Percentiles rank a stretch among this genome's conserved stretches.
Conservation (phyloP, 2,329 filamentous ascomycete genomes). For the Corynespora cassiicola region DNA sequence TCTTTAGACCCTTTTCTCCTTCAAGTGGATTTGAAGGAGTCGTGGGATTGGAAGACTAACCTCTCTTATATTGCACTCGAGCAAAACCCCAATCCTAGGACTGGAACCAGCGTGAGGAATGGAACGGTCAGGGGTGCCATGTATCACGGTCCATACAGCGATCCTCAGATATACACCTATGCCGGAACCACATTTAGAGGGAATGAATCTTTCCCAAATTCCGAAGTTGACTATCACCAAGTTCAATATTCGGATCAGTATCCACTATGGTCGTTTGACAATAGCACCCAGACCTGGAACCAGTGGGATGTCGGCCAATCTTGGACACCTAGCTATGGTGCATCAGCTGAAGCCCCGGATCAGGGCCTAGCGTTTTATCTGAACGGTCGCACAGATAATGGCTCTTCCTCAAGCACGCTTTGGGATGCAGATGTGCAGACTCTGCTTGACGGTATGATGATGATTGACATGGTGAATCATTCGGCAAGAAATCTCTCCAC, state of each 20-base stretch:
- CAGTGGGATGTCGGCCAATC: conserved; percentile 18
- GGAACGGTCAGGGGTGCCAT: conserved; percentile 17
- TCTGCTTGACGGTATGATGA: conserved; percentile 45
- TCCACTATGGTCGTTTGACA: conserved; percentile 22
- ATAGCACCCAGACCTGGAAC: conserved; percentile 17
- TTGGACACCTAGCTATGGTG: conserved; percentile 37
- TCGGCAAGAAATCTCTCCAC: conserved; percentile 47
- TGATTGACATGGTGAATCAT: conserved; percentile 44
- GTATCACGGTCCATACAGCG: conserved; percentile 21
- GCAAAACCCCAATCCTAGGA: conserved; percentile 15
- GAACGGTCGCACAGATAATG: conserved; percentile 44
- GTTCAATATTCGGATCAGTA: conserved; percentile 16
- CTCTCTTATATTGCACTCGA: conserved; percentile 19
- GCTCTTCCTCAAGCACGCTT: conserved; percentile 24
- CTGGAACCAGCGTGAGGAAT: conserved; percentile 15
- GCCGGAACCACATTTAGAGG: conserved; percentile 19
- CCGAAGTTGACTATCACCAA: conserved; percentile 1
- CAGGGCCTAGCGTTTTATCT: conserved; percentile 46
- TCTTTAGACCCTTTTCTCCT: conserved; percentile 20
- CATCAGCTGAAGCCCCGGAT: conserved; percentile 42
- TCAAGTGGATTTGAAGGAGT: conserved; percentile 15
- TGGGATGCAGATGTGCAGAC: conserved; percentile 17
- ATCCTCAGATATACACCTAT: conserved; percentile 17
- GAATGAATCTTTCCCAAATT: conserved; percentile 13
- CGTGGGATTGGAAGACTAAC: conserved; percentile 26